A percentile compares a stretch with the other conserved stretches of the same genome.
These are phyloP conservation scores for Coemansia furcata DNA, from an alignment of 192 early-diverging fungal genomes.

Conservation along the genomic window DNA sequence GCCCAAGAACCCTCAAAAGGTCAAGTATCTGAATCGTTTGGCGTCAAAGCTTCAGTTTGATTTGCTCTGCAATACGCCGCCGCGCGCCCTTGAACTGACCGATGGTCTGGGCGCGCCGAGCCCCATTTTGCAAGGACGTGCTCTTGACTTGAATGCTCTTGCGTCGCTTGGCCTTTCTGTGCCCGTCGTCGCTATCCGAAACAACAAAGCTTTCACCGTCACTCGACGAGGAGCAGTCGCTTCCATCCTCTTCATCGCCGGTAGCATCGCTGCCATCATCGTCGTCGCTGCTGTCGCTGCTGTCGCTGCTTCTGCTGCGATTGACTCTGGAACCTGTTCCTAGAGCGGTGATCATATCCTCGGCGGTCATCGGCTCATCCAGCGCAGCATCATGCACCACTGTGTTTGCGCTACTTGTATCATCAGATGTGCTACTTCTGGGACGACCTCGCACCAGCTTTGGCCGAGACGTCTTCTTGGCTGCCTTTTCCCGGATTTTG, in stretches of 20 bases:
- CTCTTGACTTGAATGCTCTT: slow-evolving; percentile 3
- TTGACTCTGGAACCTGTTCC: slow-evolving; percentile 14
- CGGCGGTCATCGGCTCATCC: background rate
- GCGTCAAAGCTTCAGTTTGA: slow-evolving; percentile 45
- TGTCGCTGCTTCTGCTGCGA: background rate
- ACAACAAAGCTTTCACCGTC: slow-evolving; percentile 22
- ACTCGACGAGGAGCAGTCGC: slow-evolving; percentile 9
- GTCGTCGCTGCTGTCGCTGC: background rate
- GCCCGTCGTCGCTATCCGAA: slow-evolving; percentile 29
- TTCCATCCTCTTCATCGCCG: slow-evolving; percentile 8
- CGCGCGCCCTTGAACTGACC: slow-evolving; percentile 21
- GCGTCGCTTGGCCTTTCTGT: slow-evolving; percentile 8
- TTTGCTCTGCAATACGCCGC: slow-evolving; percentile 41
- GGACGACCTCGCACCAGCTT: slow-evolving; percentile 37
- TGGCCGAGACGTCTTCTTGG: background rate
- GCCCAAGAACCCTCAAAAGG: background rate
- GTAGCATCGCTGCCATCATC: slow-evolving; percentile 2
- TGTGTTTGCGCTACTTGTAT: background rate
- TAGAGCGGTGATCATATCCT: slow-evolving; percentile 18
- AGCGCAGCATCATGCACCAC: background rate
- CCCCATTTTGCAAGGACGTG: background rate
- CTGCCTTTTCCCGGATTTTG: slow-evolving; percentile 26
- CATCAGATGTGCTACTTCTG: slow-evolving; percentile 4
- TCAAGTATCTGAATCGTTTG: background rate
- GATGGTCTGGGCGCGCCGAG: background rate